A percentile compares a stretch with the other conserved stretches of the same genome.
Conservation (phyloP, 129 eudicot species). For the Centrapalus pauciflorus region DNA sequence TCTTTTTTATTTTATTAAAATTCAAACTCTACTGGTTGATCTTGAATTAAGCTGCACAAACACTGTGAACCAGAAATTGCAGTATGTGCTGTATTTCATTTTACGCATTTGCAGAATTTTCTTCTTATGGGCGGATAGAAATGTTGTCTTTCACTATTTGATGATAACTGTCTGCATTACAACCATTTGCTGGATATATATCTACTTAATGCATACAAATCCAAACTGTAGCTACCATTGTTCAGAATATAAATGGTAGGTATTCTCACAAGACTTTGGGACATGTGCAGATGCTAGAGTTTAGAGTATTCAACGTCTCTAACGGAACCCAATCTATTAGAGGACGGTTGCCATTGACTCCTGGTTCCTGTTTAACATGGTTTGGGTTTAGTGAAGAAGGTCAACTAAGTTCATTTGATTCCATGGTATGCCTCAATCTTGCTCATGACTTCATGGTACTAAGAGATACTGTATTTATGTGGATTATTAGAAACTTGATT, state of each 20-base stretch:
- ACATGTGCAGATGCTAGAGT: constrained; percentile 63
- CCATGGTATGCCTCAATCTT: constrained; percentile 50
- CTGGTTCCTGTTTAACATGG: constrained; percentile 83
- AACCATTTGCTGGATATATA: neutral
- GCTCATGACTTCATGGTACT: neutral
- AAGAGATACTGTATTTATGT: neutral
- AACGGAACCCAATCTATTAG: constrained; percentile 50
- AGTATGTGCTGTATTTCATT: neutral
- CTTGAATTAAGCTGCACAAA: neutral
- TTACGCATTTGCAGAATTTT: neutral
- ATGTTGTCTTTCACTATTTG: neutral
- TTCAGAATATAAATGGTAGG: neutral
- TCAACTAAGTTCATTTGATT: constrained; percentile 80
- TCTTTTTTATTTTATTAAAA: neutral
- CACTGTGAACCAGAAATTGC: neutral
- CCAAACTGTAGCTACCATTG: neutral
- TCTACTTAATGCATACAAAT: neutral
- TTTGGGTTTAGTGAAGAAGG: constrained; percentile 98
- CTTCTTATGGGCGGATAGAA: neutral
- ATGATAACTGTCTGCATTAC: neutral
- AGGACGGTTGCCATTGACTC: constrained; percentile 84
- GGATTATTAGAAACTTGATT: constrained; percentile 6
- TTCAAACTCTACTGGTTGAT: neutral
- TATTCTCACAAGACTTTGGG: neutral
- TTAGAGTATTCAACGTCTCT: constrained; percentile 61